Percentiles rank a stretch among this genome's conserved stretches.
Conservation (phyloP, 202 grass and related monocot genomes). For the Cymbopogon flexuosus region DNA sequence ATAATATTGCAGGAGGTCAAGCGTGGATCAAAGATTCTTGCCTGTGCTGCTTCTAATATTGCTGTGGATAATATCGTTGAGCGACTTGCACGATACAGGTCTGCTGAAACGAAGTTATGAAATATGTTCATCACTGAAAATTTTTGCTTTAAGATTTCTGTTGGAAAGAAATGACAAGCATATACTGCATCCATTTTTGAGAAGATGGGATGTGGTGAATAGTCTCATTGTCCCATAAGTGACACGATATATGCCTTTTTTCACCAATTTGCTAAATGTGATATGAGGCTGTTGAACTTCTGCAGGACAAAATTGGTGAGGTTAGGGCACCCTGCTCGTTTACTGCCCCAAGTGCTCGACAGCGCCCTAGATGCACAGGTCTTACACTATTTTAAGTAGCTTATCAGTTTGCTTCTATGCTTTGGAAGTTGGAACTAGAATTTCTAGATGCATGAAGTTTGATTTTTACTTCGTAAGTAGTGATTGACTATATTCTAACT, state of each 20-base stretch:
- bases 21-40: conserved; percentile 86
- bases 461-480: background rate
- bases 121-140: background rate
- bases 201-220: conserved; percentile 20
- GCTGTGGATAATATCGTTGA: conserved; percentile 99
- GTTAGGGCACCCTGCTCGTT: conserved; percentile 93
- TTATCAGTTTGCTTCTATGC: conserved; percentile 17
- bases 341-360: conserved; percentile 83
- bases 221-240: background rate
- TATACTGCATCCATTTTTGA: conserved; percentile 15
- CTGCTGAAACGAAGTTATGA: conserved; percentile 19
- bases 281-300: conserved; percentile 22
- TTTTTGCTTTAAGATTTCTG: conserved; percentile 2
- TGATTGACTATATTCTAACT: background rate
- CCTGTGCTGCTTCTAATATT: conserved; percentile 97
- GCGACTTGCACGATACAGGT: conserved; percentile 87
- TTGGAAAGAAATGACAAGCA: background rate
- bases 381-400: conserved; percentile 8
- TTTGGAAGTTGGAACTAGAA: background rate
- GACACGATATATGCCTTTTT: background rate
- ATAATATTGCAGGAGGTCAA: conserved; percentile 97
- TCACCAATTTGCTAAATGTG: background rate
- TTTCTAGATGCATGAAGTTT: background rate
- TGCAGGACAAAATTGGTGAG: conserved; percentile 91
- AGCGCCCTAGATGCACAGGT: conserved; percentile 98